Evolutionary conservation across 2,329 filamentous ascomycete genomes (phyloP).

Genomic region (Aureobasidium sp.): DNA sequence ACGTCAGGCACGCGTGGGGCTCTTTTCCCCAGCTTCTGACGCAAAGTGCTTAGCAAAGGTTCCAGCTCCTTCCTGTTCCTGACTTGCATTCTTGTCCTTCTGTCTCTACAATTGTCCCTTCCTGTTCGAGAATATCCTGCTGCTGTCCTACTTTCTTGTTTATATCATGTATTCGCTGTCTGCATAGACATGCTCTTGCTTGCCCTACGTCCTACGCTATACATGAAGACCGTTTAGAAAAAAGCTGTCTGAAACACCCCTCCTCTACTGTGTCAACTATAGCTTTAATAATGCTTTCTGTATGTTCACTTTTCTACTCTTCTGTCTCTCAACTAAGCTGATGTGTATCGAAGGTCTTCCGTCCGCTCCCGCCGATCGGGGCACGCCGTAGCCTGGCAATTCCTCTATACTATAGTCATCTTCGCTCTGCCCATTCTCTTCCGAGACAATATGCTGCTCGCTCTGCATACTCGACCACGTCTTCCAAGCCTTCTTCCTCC

Average conservation of each 20-base stretch:
- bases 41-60: background rate
- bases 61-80: slow-evolving; percentile 9
- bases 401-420: background rate
- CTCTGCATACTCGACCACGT: background rate
- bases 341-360: background rate
- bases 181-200: background rate
- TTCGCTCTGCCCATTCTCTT: background rate
- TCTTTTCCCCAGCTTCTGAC: slow-evolving; percentile 8
- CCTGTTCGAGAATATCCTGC: background rate
- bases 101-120: slow-evolving; percentile 1
- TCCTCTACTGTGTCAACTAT: background rate
- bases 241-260: background rate
- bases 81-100: background rate
- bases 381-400: background rate
- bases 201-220: background rate
- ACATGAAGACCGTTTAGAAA: background rate
- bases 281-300: slow-evolving; percentile 7
- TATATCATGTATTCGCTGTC: background rate
- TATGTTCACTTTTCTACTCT: background rate
- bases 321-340: background rate
- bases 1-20: slow-evolving; percentile 10
- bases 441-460: background rate
- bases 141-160: background rate
- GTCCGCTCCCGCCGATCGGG: background rate
- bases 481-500: background rate